Base-by-base conservation (phyloP, 2,329 filamentous ascomycete species). In the Sclerotinia sclerotiorum region DNA sequence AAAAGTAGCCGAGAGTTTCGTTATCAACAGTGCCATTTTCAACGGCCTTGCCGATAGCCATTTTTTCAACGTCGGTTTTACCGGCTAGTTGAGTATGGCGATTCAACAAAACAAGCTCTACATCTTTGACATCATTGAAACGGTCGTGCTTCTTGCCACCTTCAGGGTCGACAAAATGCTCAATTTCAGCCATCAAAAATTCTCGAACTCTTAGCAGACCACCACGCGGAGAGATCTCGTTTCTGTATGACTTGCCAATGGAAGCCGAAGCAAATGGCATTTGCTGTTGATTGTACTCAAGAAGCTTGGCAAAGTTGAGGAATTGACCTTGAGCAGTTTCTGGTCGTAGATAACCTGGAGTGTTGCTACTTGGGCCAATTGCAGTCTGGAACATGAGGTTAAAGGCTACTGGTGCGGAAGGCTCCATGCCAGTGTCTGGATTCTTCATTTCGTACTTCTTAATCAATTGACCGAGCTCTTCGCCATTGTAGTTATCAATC, bases 291-390 rank as follows among this genome's bases (percentile, higher is more conserved):
- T 97, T 98, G 84, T 94, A 98, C 73, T 97, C 94, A 69, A 98
- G 89, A 58, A 99, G 88, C 83, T 97, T 97, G 75, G 90, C 88
- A 80, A 99, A 99, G 82, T 97, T 97, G 73, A 98, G 83, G 82
- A 99, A 99, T 82, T 99, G 95, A 72, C 95, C 95, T 72, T 99
- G 95, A 5, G 95, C 95, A 42, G 95, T 99, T 82, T 99, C 95
- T 55, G 95, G 95, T 67, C 94, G 88, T 69, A 97, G 84, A 79
- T 93, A 97, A 67, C 92, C 94, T 60, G 91, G 87, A 71, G 91
- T 84, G 78, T 96, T 94, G 80, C 91, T 91, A 82, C 92, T 96
- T 68, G 94, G 94, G 71, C 95, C 95, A 78, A 99, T 98, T 48
- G 91, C 85, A 54, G 94, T 97, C 80, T 94, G 90, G 85, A 98